phyloP scores from a whole-genome alignment of 1,284 basidiomycete genomes.

The Lignosus rhinocerotis region DNA sequence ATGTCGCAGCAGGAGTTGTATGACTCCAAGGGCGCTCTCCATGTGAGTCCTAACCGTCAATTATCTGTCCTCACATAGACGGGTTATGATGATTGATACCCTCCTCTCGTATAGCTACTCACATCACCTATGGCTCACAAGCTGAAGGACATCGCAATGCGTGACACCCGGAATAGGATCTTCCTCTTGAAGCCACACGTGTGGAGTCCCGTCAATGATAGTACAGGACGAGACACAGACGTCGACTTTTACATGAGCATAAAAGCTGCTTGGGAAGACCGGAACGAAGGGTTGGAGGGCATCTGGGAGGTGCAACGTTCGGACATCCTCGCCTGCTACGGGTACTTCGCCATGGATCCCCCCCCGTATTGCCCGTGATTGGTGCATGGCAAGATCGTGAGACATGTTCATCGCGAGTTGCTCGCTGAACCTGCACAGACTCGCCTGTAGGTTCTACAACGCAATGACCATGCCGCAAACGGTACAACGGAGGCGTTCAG shows the following conservation, averaged over 20 bases:
- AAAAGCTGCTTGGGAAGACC: slow-evolving; percentile 1
- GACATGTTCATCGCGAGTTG: too few relatives aligned
- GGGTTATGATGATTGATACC: not conserved
- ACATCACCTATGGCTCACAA: not conserved
- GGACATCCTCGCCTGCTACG: too few relatives aligned
- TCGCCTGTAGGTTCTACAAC: too few relatives aligned
- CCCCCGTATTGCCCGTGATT: too few relatives aligned
- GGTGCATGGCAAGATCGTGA: too few relatives aligned
- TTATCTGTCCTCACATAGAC: too few relatives aligned
- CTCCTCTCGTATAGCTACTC: not conserved
- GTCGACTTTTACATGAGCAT: slow-evolving; percentile 2
- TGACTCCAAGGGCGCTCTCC: not conserved
- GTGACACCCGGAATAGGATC: not conserved
- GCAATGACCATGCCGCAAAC: too few relatives aligned
- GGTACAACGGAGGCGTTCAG: too few relatives aligned
- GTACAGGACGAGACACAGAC: not conserved
- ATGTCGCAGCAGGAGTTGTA: slow-evolving; percentile 3
- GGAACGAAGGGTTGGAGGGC: slow-evolving; percentile 2
- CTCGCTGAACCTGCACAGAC: too few relatives aligned
- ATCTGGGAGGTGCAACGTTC: not conserved
- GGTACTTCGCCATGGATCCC: too few relatives aligned
- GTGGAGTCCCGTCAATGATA: not conserved
- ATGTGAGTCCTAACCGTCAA: not conserved
- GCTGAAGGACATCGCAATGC: slow-evolving; percentile 3
- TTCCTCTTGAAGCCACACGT: not conserved